Percentiles rank a stretch among this genome's conserved stretches.
Evolutionary conservation across 345 rosid genomes (phyloP).

Genomic region (Odontarrhena argentea): DNA sequence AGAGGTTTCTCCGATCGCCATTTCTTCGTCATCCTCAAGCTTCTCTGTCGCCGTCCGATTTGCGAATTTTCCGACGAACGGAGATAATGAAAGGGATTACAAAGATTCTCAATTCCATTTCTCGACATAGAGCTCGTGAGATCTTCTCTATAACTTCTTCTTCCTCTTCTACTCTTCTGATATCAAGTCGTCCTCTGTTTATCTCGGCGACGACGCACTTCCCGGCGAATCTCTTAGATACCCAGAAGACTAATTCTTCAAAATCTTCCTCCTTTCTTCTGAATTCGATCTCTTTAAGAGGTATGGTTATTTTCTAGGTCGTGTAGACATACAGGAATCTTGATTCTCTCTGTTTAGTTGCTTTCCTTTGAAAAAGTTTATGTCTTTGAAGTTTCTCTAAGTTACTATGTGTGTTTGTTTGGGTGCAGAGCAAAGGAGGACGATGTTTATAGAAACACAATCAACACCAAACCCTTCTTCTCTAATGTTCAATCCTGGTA

Average conservation of each 20-base stretch:
- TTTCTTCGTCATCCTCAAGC: constrained; percentile 10
- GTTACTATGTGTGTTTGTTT: not conserved
- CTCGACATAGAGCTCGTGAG: constrained; percentile 22
- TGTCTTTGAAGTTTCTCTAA: constrained; percentile 2
- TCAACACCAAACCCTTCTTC: constrained; percentile 93
- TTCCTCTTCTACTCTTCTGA: constrained; percentile 29
- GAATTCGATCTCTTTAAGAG: constrained; percentile 45
- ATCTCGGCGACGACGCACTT: constrained; percentile 30
- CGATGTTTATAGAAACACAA: constrained; percentile 88
- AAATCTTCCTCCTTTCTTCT: constrained; percentile 35
- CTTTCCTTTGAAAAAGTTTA: not conserved
- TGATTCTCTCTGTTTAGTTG: too few relatives aligned
- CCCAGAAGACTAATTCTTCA: constrained; percentile 1
- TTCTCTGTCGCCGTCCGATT: constrained; percentile 11
- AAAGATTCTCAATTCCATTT: constrained; percentile 28
- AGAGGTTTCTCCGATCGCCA: not conserved
- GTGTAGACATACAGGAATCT: not conserved
- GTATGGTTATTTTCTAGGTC: constrained; percentile 32
- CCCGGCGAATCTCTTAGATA: constrained; percentile 21
- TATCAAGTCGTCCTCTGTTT: constrained; percentile 42
- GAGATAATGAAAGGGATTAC: constrained; percentile 32
- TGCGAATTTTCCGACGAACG: constrained; percentile 1
- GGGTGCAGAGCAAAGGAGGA: constrained; percentile 80
- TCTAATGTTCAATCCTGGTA: constrained; percentile 93
- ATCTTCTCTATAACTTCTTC: not conserved